These are phyloP conservation scores for Mycena vitilis DNA, from an alignment of 768 basidiomycete genomes.

Conservation along the genomic window DNA sequence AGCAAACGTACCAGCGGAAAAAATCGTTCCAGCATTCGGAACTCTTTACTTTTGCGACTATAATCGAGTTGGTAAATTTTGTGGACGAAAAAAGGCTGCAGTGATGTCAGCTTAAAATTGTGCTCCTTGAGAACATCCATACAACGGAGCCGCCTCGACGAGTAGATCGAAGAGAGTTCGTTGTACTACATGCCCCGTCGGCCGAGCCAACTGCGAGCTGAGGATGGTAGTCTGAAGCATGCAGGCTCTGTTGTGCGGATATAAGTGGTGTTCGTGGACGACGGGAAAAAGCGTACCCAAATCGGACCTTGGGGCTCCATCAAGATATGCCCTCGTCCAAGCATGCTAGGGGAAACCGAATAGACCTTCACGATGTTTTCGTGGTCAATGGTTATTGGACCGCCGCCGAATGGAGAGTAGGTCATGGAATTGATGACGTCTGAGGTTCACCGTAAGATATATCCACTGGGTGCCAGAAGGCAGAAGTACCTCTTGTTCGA, in stretches of 20 bases:
- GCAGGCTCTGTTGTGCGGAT: conserved; percentile 63
- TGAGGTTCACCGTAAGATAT: conserved; percentile 41
- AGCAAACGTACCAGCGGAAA: conserved; percentile 68
- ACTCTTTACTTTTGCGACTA: conserved; percentile 77
- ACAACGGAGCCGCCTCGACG: conserved; percentile 80
- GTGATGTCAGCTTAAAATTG: neutral
- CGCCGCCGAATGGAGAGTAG: conserved; percentile 76
- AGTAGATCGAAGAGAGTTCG: conserved; percentile 75
- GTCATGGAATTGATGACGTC: conserved; percentile 78
- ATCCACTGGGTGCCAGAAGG: neutral
- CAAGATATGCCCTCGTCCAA: conserved; percentile 78
- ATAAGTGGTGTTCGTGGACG: neutral
- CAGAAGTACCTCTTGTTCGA: conserved; percentile 73
- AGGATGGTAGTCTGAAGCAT: conserved; percentile 87
- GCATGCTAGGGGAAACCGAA: conserved; percentile 76
- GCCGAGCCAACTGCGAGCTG: conserved; percentile 85
- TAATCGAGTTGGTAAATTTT: conserved; percentile 91
- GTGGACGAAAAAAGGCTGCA: conserved; percentile 82
- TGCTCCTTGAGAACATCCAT: conserved; percentile 42
- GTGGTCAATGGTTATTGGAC: conserved; percentile 82
- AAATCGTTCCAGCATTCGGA: conserved; percentile 90
- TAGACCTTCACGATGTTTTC: conserved; percentile 85
- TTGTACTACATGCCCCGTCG: conserved; percentile 85
- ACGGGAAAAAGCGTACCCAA: conserved; percentile 66
- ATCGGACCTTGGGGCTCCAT: conserved; percentile 83